A percentile compares a stretch with the other conserved stretches of the same genome.
These are phyloP conservation scores for Metschnikowia koreensis DNA, from an alignment of 805 yeast species.

Conservation along the genomic window DNA sequence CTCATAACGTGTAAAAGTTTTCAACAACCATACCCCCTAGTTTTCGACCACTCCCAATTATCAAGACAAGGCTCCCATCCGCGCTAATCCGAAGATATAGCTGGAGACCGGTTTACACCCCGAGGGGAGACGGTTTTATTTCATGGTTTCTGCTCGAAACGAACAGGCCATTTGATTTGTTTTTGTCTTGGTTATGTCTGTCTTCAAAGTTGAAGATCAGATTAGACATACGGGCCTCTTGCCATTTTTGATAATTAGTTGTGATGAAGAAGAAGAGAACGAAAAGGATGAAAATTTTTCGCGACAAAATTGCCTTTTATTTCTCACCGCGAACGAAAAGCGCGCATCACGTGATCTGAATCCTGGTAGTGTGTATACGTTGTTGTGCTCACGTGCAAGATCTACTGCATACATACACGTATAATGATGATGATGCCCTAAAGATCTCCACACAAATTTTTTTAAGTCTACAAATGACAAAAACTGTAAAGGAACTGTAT, in stretches of 20 bases:
- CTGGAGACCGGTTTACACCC: slow-evolving; percentile 24
- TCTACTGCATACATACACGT: no score
- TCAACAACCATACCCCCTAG: neutral
- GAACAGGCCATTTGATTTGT: slow-evolving; percentile 7
- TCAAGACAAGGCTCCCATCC: slow-evolving; percentile 53
- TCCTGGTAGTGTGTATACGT: neutral
- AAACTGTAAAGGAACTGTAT: no score
- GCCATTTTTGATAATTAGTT: slow-evolving; percentile 41
- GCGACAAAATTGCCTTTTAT: neutral
- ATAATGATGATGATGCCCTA: no score
- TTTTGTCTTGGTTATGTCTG: slow-evolving; percentile 21
- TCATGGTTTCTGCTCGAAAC: slow-evolving; percentile 10
- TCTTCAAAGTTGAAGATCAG: slow-evolving; percentile 17
- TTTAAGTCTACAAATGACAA: no score
- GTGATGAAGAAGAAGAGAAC: slow-evolving; percentile 11
- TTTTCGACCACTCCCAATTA: slow-evolving; percentile 24
- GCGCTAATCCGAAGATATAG: slow-evolving; percentile 22
- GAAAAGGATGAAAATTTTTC: slow-evolving; percentile 1
- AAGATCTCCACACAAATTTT: no score
- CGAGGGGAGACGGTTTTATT: slow-evolving; percentile 10
- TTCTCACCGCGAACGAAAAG: neutral
- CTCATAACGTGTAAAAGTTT: neutral
- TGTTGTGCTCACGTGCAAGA: neutral
- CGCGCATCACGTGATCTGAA: slow-evolving; percentile 3
- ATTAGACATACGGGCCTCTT: slow-evolving; percentile 52